phyloP scores from a whole-genome alignment of 305 asterid genomes.

The Rubia peregrina region DNA sequence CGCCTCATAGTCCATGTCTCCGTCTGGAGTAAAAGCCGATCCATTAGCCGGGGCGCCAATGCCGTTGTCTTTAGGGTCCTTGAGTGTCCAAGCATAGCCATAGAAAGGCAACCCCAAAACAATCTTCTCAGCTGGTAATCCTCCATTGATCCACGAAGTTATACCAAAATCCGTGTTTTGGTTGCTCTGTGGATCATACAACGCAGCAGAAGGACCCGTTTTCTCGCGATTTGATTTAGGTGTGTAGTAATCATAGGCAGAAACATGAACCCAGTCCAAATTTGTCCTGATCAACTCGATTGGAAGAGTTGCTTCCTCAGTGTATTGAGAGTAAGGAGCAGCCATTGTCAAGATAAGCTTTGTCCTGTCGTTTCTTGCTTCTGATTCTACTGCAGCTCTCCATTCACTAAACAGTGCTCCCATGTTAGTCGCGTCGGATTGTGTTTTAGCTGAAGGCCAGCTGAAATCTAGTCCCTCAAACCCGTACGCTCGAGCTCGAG shows the following conservation, averaged over 20 bases:
- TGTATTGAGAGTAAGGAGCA: slow-evolving; percentile 14
- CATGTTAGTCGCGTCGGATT: slow-evolving; percentile 5
- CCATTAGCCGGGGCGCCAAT: slow-evolving; percentile 27
- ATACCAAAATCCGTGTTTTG: slow-evolving; percentile 20
- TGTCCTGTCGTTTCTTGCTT: slow-evolving; percentile 2
- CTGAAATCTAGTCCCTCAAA: slow-evolving; percentile 19
- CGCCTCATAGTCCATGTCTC: slow-evolving; percentile 9
- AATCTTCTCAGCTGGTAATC: slow-evolving; percentile 25
- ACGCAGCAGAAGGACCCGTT: slow-evolving; percentile 17
- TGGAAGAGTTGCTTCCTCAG: slow-evolving; percentile 13
- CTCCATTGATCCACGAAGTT: slow-evolving; percentile 18
- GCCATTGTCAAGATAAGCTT: slow-evolving; percentile 17
- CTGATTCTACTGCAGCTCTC: slow-evolving; percentile 18
- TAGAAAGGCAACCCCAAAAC: slow-evolving; percentile 36
- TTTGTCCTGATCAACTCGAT: slow-evolving; percentile 16
- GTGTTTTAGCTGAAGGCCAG: slow-evolving; percentile 11
- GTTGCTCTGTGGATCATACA: slow-evolving; percentile 10
- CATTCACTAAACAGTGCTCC: slow-evolving; percentile 17
- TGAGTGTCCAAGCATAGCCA: slow-evolving; percentile 40
- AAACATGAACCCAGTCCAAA: slow-evolving; percentile 21
- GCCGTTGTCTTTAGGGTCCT: slow-evolving; percentile 21
- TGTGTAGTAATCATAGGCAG: slow-evolving; percentile 11
- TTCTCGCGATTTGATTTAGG: neutral
- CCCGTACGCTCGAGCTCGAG: slow-evolving; percentile 7
- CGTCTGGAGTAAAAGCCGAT: neutral